Base-by-base conservation (phyloP, 2,329 filamentous ascomycete species). In the Curvularia verruculosa region DNA sequence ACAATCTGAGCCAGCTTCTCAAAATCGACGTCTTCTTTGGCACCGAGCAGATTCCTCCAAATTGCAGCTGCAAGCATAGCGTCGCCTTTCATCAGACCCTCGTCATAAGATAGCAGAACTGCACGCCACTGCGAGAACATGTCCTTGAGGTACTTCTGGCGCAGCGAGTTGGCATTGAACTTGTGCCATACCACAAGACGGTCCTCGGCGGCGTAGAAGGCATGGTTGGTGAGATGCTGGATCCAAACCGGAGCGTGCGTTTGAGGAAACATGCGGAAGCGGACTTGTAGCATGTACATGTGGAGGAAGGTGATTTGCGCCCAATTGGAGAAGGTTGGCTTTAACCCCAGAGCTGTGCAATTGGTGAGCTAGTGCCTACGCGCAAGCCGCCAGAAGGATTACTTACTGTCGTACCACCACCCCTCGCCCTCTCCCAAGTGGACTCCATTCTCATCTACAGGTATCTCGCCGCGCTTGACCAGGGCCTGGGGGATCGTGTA, bases 241-340 rank as follows among this genome's bases (percentile, higher is more conserved):
- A 96, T 91, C 87, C 92, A 96, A 55, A 86, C 84, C 59, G 86
- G 84, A 65, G 90, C 87, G 65, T 85, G 82, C 21, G 88, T 84
- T 52, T 83, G 80, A 21, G 91, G 88, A 67, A 97, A 86, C 76
- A 88, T 88, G 63, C 95, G 90, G 67, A 97, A 81, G 54, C 93
- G 89, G 45, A 91, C 89, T 53, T 91, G 90, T 58, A 98, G 79
- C 56, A 97, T 85, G 82, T 96, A 98, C 84, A 99, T 90, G 81
- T 99, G 94, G 56, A 99, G 84, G 83, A 96, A 96, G 34, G 93
- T 95, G 43, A 98, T 89, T 78, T 98, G 93, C 19, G 92, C 91
- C 95, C 95, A 99, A 54, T 91, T 94, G 73, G 89, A 93, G 78
- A 99, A 99, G 0, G 92, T 98, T 0, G 92, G 91, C 29, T 85